These are phyloP conservation scores for Harringtonia aguacate DNA, from an alignment of 2,329 filamentous ascomycete genomes.

Conservation along the genomic window DNA sequence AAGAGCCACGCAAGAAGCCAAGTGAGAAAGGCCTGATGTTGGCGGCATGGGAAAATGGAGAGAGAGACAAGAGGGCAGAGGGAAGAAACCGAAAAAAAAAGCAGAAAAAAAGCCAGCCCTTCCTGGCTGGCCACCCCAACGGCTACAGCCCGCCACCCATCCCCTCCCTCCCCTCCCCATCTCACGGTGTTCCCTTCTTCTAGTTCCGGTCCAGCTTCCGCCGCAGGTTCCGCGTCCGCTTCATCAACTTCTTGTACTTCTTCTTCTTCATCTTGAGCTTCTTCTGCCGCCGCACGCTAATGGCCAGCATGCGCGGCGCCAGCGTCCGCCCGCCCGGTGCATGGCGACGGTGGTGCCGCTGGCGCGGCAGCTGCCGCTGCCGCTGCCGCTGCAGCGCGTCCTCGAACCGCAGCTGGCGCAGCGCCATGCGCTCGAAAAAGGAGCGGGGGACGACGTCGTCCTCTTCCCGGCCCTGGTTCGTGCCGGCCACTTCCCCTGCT, in stretches of 20 bases:
- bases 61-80: too few species aligned
- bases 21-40: too few species aligned
- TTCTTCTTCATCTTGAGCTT: slow-evolving; percentile 99
- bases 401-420: slow-evolving; percentile 50
- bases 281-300: slow-evolving; percentile 85
- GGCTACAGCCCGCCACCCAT: too few species aligned
- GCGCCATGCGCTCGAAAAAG: slow-evolving; percentile 62
- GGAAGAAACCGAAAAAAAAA: not conserved
- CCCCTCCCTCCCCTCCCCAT: too few species aligned
- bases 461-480: not conserved
- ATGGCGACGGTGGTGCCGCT: slow-evolving; percentile 5
- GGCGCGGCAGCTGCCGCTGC: slow-evolving; percentile 25
- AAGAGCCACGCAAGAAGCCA: not conserved
- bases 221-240: slow-evolving; percentile 76
- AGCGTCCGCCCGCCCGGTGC: not conserved
- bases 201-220: slow-evolving; percentile 50
- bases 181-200: too few species aligned
- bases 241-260: slow-evolving; percentile 99
- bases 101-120: not conserved
- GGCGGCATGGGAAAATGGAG: too few species aligned
- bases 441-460: slow-evolving; percentile 27
- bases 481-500: not conserved
- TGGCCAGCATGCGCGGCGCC: slow-evolving; percentile 55
- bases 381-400: slow-evolving; percentile 29
- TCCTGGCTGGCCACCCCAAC: too few species aligned